These are phyloP conservation scores for Xylaria bambusicola DNA, from an alignment of 495 filamentous ascomycete genomes.

Conservation along the genomic window DNA sequence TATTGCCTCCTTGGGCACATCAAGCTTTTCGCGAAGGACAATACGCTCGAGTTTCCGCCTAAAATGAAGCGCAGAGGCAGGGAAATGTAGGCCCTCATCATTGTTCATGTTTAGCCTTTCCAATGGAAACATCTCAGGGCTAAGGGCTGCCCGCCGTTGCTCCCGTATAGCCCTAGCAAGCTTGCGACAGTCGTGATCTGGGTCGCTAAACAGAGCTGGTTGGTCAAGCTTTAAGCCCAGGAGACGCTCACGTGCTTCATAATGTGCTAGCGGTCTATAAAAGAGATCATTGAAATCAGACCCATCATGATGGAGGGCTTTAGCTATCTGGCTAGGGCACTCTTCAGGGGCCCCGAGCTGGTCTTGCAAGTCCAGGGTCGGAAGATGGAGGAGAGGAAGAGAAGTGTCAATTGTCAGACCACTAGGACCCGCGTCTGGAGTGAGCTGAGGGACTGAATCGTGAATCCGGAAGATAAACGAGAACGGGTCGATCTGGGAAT, in stretches of 20 bases:
- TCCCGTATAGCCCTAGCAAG: slow-evolving; percentile 35
- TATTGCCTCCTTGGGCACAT: slow-evolving; percentile 41
- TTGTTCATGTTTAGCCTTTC: slow-evolving; percentile 47
- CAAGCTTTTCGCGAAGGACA: slow-evolving; percentile 46
- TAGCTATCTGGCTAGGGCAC: slow-evolving; percentile 17
- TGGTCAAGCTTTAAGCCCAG: slow-evolving; percentile 50
- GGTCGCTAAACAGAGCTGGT: slow-evolving; percentile 53
- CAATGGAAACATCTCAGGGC: slow-evolving; percentile 45
- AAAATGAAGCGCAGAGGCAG: slow-evolving; percentile 33
- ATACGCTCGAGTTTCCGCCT: slow-evolving; percentile 25
- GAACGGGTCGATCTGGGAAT: slow-evolving; percentile 30
- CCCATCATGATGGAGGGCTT: slow-evolving; percentile 21
- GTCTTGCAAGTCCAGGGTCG: slow-evolving; percentile 26
- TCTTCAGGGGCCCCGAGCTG: slow-evolving; percentile 30
- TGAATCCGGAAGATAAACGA: slow-evolving; percentile 18
- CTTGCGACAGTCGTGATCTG: slow-evolving; percentile 46
- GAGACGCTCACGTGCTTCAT: slow-evolving; percentile 20
- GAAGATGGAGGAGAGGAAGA: slow-evolving; percentile 28
- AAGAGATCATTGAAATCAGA: slow-evolving; percentile 22
- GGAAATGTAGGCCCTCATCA: slow-evolving; percentile 54
- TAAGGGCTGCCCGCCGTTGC: slow-evolving; percentile 34
- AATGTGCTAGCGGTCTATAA: slow-evolving; percentile 17
- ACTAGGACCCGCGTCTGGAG: not conserved
- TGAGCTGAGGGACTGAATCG: slow-evolving; percentile 6
- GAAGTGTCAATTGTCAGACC: slow-evolving; percentile 23